Percentiles rank a stretch among this genome's conserved stretches.
Conservation (phyloP, 495 filamentous ascomycete genomes). For the Pseudotulostoma volvatum region DNA sequence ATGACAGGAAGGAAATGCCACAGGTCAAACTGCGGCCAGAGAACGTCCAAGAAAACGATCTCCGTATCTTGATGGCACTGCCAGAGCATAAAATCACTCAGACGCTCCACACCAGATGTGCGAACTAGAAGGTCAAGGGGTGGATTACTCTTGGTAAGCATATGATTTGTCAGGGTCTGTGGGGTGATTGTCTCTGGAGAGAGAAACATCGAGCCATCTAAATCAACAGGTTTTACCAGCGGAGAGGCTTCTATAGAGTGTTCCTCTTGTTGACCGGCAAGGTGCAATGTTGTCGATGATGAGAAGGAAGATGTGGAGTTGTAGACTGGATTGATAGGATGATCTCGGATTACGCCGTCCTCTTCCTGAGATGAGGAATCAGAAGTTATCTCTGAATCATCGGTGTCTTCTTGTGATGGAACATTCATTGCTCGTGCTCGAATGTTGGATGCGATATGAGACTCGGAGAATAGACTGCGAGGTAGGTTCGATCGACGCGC, state of each 20-base stretch:
- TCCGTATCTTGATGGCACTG: conserved; percentile 87
- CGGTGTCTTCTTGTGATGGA: conserved; percentile 20
- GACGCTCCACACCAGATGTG: conserved; percentile 76
- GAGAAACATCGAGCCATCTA: conserved; percentile 14
- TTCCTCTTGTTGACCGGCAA: conserved; percentile 18
- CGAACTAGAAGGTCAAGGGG: conserved; percentile 80
- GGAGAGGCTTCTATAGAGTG: conserved; percentile 14
- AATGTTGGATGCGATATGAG: conserved; percentile 71
- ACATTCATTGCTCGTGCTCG: conserved; percentile 36
- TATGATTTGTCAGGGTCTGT: conserved; percentile 58
- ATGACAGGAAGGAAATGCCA: conserved; percentile 89
- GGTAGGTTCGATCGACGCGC: conserved; percentile 14
- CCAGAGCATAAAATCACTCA: conserved; percentile 98
- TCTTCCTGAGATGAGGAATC: conserved; percentile 21
- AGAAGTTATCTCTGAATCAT: conserved; percentile 23
- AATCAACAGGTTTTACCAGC: conserved; percentile 10
- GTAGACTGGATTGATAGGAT: conserved; percentile 21
- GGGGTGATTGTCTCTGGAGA: conserved; percentile 80
- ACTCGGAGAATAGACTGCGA: conserved; percentile 65
- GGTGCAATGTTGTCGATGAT: conserved; percentile 37
- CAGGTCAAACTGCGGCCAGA: conserved; percentile 94
- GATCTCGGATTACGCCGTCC: conserved; percentile 16
- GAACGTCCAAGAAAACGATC: conserved; percentile 75
- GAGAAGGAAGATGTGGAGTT: conserved; percentile 40
- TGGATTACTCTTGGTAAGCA: conserved; percentile 69